These are phyloP conservation scores for Letharia columbiana DNA, from an alignment of 495 filamentous ascomycete genomes.

Conservation along the genomic window DNA sequence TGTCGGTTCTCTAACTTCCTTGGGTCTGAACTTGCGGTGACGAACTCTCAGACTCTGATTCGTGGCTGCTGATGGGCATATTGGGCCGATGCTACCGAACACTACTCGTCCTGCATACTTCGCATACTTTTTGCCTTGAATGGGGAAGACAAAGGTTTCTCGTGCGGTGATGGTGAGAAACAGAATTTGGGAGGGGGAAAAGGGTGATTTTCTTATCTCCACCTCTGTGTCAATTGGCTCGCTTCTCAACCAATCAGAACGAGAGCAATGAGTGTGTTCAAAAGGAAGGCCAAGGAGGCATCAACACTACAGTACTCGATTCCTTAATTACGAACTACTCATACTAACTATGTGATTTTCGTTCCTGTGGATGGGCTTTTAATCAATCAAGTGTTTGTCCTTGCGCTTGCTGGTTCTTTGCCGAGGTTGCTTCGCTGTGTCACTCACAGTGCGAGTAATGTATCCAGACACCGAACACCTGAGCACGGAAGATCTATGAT, in stretches of 20 bases:
- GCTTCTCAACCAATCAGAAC: slow-evolving; percentile 9
- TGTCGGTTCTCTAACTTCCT: not conserved
- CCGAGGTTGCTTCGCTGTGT: not conserved
- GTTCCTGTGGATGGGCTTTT: no score
- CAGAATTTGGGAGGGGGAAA: not conserved
- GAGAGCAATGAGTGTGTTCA: no score
- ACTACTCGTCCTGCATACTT: not conserved
- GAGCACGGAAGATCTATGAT: not conserved
- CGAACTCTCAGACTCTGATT: not conserved
- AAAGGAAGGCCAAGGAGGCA: no score
- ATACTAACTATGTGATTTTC: no score
- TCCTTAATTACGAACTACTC: no score
- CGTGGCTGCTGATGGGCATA: not conserved
- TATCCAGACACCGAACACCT: not conserved
- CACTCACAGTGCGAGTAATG: not conserved
- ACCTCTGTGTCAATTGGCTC: slow-evolving; percentile 3
- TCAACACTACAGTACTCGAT: no score
- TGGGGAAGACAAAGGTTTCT: not conserved
- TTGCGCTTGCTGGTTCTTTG: not conserved
- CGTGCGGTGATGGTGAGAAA: not conserved
- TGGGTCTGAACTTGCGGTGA: slow-evolving; percentile 1
- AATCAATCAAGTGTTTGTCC: no score
- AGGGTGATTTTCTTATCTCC: slow-evolving; percentile 5
- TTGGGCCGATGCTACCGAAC: not conserved
- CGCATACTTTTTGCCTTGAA: not conserved